Evolutionary conservation across 2,329 filamentous ascomycete genomes (phyloP).

Genomic region (Penicillium hesseltinei): DNA sequence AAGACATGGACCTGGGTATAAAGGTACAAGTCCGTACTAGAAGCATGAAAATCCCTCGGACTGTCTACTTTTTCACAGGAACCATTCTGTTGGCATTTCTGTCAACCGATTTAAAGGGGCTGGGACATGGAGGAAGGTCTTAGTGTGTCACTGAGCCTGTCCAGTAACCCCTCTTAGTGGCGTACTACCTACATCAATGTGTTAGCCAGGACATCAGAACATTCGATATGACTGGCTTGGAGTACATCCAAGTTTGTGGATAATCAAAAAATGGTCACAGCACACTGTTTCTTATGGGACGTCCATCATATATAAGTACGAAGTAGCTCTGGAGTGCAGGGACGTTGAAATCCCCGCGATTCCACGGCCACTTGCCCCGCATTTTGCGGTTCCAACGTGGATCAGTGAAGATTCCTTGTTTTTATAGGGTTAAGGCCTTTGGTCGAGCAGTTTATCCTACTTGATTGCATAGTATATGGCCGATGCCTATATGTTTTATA

Average conservation of each 20-base stretch:
- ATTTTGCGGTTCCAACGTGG: not conserved
- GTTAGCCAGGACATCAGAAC: not conserved
- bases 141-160: not conserved
- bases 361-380: not conserved
- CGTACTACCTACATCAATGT: not conserved
- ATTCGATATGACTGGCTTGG: not conserved
- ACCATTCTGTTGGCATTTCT: not conserved
- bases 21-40: not conserved
- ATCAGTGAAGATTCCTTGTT: not conserved
- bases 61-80: not conserved
- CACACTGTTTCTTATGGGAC: not conserved
- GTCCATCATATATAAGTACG: not conserved
- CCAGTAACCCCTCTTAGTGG: not conserved
- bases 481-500: not conserved
- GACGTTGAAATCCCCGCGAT: not conserved
- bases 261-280: not conserved
- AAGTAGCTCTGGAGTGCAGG: not conserved
- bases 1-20: not conserved
- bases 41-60: not conserved
- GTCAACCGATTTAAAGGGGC: not conserved
- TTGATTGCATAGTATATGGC: not conserved
- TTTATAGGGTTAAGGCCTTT: not conserved
- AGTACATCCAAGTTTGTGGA: not conserved
- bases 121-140: no score
- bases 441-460: not conserved